Evolutionary conservation across 1,139 yeast species (phyloP).

Genomic region (Geotrichum macrosporum): DNA sequence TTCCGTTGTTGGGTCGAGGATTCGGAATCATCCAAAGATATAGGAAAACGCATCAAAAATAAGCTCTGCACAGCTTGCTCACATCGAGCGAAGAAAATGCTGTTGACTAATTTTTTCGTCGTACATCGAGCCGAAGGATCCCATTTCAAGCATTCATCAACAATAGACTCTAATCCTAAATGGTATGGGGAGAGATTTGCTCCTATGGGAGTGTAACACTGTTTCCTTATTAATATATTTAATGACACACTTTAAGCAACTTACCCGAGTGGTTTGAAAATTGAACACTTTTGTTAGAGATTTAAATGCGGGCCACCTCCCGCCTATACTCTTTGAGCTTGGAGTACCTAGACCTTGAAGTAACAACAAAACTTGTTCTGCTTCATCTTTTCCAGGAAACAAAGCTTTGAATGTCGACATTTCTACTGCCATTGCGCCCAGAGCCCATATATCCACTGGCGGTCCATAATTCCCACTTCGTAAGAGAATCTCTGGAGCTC

Average conservation of each 20-base stretch:
- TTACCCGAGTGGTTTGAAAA: conserved; percentile 9
- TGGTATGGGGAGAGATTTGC: conserved; percentile 3
- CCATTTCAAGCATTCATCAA: conserved; percentile 37
- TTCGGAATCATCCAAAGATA: neutral
- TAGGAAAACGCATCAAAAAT: conserved; percentile 4
- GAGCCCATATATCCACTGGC: conserved; percentile 93
- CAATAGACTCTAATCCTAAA: conserved; percentile 22
- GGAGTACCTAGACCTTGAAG: conserved; percentile 58
- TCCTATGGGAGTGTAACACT: conserved; percentile 10
- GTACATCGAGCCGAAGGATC: conserved; percentile 62
- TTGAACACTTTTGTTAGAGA: conserved; percentile 11
- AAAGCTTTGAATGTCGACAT: conserved; percentile 70
- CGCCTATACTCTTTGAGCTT: conserved; percentile 28
- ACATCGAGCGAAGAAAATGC: conserved; percentile 48
- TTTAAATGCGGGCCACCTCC: conserved; percentile 30
- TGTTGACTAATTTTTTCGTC: conserved; percentile 62
- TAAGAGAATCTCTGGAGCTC: conserved; percentile 87
- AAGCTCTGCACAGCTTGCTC: conserved; percentile 7
- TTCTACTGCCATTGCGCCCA: conserved; percentile 82
- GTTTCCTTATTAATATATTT: neutral
- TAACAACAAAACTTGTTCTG: conserved; percentile 71
- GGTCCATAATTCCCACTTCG: conserved; percentile 61
- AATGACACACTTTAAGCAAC: neutral
- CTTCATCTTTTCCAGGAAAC: conserved; percentile 76
- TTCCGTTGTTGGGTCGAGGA: neutral